phyloP scores from a whole-genome alignment of 176 grass and related monocot genomes.

The Zoysia japonica region DNA sequence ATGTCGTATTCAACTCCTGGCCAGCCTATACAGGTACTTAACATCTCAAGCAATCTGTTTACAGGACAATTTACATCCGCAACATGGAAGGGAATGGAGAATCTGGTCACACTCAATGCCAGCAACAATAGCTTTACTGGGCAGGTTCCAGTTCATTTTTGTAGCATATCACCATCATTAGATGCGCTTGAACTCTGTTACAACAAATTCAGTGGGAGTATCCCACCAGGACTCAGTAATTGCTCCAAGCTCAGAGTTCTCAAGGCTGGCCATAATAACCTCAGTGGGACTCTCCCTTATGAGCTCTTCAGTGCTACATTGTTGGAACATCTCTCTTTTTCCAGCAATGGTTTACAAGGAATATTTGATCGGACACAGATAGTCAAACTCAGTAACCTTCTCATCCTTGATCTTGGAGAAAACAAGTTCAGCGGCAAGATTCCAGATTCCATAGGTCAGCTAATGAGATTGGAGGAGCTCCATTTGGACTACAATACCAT shows the following conservation, averaged over 20 bases:
- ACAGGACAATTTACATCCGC: constrained; percentile 27
- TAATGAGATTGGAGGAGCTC: constrained; percentile 33
- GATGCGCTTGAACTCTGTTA: constrained; percentile 24
- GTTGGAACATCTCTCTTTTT: constrained; percentile 29
- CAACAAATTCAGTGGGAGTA: constrained; percentile 29
- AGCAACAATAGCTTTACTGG: constrained; percentile 56
- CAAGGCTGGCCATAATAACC: constrained; percentile 34
- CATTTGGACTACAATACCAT: constrained; percentile 22
- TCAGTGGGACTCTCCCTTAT: constrained; percentile 24
- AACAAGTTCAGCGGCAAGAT: neutral
- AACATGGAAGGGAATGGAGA: constrained; percentile 23
- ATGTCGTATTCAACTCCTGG: neutral
- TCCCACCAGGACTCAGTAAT: neutral
- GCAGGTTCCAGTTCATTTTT: constrained; percentile 21
- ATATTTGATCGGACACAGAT: neutral
- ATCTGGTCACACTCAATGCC: constrained; percentile 26
- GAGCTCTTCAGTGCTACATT: constrained; percentile 35
- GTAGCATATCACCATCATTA: constrained; percentile 9
- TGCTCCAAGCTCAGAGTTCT: constrained; percentile 37
- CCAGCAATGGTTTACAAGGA: constrained; percentile 10
- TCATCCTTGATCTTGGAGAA: constrained; percentile 27
- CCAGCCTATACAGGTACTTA: constrained; percentile 33
- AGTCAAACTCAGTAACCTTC: constrained; percentile 15
- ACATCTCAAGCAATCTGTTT: constrained; percentile 55
- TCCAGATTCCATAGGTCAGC: constrained; percentile 31